Evolutionary conservation across 352 stramenopile species (phyloP).

Genomic region (Pythium sukuiense): DNA sequence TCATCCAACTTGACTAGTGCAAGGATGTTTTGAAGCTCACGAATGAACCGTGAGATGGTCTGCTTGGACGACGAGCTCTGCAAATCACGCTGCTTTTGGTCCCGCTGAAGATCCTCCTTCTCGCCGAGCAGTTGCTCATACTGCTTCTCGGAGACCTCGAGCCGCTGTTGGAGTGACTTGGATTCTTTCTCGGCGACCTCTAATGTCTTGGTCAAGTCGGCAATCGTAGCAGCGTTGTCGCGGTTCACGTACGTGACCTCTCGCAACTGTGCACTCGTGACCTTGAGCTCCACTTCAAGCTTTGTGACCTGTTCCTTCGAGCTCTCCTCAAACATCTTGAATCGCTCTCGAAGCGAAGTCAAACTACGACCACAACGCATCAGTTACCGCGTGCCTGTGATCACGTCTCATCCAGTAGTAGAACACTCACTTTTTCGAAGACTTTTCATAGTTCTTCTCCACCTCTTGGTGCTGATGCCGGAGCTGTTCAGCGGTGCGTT

Average conservation of each 20-base stretch:
- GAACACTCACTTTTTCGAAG: constrained; percentile 58
- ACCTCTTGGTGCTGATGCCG: constrained; percentile 63
- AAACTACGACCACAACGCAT: constrained; percentile 35
- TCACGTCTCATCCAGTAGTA: constrained; percentile 1
- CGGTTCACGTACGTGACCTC: constrained; percentile 77
- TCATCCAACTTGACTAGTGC: constrained; percentile 73
- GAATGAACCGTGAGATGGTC: constrained; percentile 53
- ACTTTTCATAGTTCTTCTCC: constrained; percentile 76
- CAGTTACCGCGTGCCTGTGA: not conserved
- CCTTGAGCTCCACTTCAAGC: constrained; percentile 80
- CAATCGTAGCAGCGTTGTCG: constrained; percentile 64
- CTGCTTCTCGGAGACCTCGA: constrained; percentile 45
- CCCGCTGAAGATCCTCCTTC: constrained; percentile 61
- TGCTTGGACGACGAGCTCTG: constrained; percentile 57
- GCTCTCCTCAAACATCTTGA: constrained; percentile 75
- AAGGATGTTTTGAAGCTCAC: constrained; percentile 64
- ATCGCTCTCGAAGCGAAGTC: constrained; percentile 60
- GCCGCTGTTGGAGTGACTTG: constrained; percentile 34
- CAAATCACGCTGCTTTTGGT: constrained; percentile 52
- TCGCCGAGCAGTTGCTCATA: constrained; percentile 45
- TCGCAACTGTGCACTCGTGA: constrained; percentile 62
- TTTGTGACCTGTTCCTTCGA: constrained; percentile 81
- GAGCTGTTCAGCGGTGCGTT: constrained; percentile 70
- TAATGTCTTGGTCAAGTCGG: constrained; percentile 57
- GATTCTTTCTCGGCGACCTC: constrained; percentile 50